Evolutionary conservation across 2,329 filamentous ascomycete species (phyloP).

Genomic region (Colletotrichum caudatum): DNA sequence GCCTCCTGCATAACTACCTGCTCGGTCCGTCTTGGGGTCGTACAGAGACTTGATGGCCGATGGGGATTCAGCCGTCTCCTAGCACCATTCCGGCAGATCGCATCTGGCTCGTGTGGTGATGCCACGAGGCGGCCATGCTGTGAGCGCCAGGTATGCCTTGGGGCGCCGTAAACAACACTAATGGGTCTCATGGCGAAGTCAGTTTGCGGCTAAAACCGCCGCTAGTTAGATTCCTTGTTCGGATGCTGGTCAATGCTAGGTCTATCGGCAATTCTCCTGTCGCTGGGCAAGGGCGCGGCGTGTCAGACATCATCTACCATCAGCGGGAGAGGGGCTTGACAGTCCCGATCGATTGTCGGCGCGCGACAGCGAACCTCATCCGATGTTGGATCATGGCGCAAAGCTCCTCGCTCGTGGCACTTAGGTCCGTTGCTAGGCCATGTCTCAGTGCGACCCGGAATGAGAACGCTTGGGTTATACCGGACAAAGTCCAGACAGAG

Average conservation of each 20-base stretch:
- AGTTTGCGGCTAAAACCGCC: constrained; percentile 5
- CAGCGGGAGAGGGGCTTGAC: constrained; percentile 23
- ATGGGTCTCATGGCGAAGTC: constrained; percentile 1
- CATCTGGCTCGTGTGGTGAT: constrained; percentile 11
- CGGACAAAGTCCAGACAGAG: neutral
- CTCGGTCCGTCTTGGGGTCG: neutral
- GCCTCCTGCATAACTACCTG: constrained; percentile 14
- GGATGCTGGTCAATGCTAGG: constrained; percentile 1
- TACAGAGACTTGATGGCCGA: constrained; percentile 28
- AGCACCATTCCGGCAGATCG: constrained; percentile 24
- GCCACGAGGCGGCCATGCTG: constrained; percentile 40
- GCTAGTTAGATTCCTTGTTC: constrained; percentile 11
- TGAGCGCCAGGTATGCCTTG: constrained; percentile 21
- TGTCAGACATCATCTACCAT: constrained; percentile 6
- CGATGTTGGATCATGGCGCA: neutral
- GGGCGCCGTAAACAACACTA: neutral
- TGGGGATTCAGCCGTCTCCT: constrained; percentile 10
- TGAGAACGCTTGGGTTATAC: neutral
- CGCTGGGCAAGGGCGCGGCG: neutral
- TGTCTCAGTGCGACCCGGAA: neutral
- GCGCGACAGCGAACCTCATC: neutral
- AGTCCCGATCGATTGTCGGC: neutral
- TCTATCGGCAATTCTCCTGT: neutral
- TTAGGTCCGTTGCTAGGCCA: neutral
- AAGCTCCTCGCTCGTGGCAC: neutral